Percentiles rank a stretch among this genome's conserved stretches.
Evolutionary conservation across 352 stramenopile species (phyloP).

Genomic region (Globisporangium middletonii): DNA sequence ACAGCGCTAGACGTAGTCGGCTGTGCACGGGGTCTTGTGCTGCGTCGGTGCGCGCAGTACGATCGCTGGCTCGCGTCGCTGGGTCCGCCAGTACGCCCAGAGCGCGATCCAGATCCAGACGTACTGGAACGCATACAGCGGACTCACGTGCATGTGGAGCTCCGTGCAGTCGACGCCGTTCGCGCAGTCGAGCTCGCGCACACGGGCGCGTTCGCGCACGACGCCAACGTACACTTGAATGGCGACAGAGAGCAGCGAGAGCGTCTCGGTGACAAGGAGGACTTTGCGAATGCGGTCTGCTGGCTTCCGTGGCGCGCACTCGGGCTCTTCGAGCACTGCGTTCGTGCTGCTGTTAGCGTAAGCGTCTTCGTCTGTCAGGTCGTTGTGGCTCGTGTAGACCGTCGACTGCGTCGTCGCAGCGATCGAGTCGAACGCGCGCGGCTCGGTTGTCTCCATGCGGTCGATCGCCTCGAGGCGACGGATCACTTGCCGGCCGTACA

Average conservation of each 20-base stretch:
- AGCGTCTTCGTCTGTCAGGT: neutral
- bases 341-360: neutral
- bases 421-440: neutral
- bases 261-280: conserved; percentile 34
- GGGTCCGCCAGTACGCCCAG: conserved; percentile 13
- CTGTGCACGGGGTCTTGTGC: conserved; percentile 6
- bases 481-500: conserved; percentile 32
- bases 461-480: conserved; percentile 37
- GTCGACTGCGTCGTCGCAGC: conserved; percentile 4
- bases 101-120: conserved; percentile 14
- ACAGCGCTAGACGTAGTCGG: neutral
- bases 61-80: conserved; percentile 2
- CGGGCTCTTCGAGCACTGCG: conserved; percentile 8
- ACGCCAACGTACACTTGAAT: conserved; percentile 42
- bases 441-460: conserved; percentile 17
- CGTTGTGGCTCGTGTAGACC: conserved; percentile 10
- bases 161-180: conserved; percentile 45
- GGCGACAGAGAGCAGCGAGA: conserved; percentile 31
- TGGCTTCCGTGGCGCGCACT: conserved; percentile 23
- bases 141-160: conserved; percentile 26
- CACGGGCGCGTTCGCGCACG: conserved; percentile 11
- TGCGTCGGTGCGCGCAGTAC: neutral
- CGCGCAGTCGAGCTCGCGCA: conserved; percentile 43
- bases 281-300: conserved; percentile 41
- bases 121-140: conserved; percentile 32